Percentiles rank a stretch among this genome's conserved stretches.
Evolutionary conservation across 441 rosid genomes (phyloP).

Genomic region (Brassica balearica): DNA sequence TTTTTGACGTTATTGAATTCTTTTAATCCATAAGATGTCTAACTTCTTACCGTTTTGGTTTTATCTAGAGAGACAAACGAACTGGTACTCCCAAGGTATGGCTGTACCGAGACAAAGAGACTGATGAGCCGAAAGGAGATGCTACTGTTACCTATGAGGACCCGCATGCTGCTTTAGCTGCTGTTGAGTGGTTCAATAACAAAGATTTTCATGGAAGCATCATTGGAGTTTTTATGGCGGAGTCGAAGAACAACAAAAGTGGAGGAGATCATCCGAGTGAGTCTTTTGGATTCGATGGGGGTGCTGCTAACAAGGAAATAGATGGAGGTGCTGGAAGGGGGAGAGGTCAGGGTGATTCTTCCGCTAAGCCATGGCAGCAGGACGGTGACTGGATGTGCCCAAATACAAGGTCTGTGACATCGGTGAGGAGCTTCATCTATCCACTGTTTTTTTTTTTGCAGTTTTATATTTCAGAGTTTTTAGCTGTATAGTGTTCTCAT

Average conservation of each 20-base stretch:
- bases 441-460: slow-evolving; percentile 11
- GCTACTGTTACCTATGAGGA: slow-evolving; percentile 98
- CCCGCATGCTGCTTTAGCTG: slow-evolving; percentile 94
- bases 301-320: slow-evolving; percentile 45
- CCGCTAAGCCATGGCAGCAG: slow-evolving; percentile 89
- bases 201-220: slow-evolving; percentile 89
- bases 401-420: slow-evolving; percentile 99
- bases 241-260: slow-evolving; percentile 69
- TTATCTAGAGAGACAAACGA: slow-evolving; percentile 80
- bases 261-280: slow-evolving; percentile 52
- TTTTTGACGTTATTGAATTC: not conserved
- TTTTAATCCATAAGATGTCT: not conserved
- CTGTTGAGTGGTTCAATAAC: slow-evolving; percentile 96
- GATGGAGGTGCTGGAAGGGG: slow-evolving; percentile 70
- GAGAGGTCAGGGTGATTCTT: slow-evolving; percentile 75
- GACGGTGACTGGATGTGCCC: slow-evolving; percentile 99
- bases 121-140: slow-evolving; percentile 96
- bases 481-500: slow-evolving; percentile 36
- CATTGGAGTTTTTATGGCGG: slow-evolving; percentile 85
- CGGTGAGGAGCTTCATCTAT: slow-evolving; percentile 98
- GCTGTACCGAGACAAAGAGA: slow-evolving; percentile 85
- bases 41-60: slow-evolving; percentile 15
- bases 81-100: slow-evolving; percentile 92
- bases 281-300: slow-evolving; percentile 57
- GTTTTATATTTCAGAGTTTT: slow-evolving; percentile 9